Conservation (phyloP, 2,329 filamentous ascomycete species). For the Tolypocladium endophyticum region DNA sequence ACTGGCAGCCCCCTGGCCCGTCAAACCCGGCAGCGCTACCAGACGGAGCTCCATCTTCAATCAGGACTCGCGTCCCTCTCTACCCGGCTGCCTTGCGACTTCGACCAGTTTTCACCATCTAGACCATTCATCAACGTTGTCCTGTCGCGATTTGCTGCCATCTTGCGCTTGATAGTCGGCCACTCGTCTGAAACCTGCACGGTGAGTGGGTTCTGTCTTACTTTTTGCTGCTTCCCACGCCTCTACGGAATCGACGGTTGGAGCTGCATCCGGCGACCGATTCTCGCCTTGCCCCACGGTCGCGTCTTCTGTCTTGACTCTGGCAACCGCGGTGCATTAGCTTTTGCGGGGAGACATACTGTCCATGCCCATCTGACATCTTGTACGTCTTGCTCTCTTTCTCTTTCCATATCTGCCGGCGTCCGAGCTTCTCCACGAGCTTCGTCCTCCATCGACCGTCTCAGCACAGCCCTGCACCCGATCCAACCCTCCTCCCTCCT, state of each 20-base stretch:
- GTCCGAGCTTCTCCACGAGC: neutral
- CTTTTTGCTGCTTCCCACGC: neutral
- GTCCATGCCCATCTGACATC: neutral
- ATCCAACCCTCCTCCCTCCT: neutral
- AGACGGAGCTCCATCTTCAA: neutral
- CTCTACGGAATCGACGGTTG: neutral
- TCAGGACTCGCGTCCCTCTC: neutral
- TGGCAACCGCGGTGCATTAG: neutral
- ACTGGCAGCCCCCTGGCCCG: neutral
- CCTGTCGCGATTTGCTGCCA: neutral
- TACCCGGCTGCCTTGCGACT: neutral
- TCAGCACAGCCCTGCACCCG: neutral
- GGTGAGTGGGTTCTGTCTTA: neutral
- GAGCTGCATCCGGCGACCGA: neutral
- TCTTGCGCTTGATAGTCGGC: neutral
- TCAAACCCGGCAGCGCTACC: neutral
- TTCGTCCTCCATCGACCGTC: neutral
- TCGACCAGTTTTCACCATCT: neutral
- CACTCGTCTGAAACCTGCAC: neutral
- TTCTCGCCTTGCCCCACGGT: neutral
- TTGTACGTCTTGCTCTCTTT: neutral
- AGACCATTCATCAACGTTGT: neutral
- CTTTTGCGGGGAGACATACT: neutral
- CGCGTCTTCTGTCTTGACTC: neutral
- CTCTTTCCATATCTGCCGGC: neutral